These are phyloP conservation scores for Protea cynaroides DNA, from an alignment of 164 flowering plant species.

Conservation along the genomic window DNA sequence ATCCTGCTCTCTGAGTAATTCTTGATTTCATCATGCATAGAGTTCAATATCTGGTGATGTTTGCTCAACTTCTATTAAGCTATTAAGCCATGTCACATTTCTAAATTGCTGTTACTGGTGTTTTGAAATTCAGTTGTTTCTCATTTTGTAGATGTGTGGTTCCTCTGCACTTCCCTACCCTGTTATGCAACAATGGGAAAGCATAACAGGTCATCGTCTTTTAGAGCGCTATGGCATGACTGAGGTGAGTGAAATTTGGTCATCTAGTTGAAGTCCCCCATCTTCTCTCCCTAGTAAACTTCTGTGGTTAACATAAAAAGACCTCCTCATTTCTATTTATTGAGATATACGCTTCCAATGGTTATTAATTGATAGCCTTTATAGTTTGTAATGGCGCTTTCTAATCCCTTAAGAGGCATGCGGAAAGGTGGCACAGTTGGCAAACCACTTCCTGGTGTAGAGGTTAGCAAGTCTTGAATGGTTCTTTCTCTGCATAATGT, in stretches of 20 bases:
- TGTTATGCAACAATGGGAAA: conserved; percentile 94
- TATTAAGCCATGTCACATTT: neutral
- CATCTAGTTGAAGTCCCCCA: conserved; percentile 5
- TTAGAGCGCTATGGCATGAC: conserved; percentile 99
- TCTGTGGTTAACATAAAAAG: neutral
- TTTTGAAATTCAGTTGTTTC: neutral
- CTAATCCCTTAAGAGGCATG: conserved; percentile 76
- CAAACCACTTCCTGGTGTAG: conserved; percentile 88
- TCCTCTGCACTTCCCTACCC: conserved; percentile 98
- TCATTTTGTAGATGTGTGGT: conserved; percentile 82
- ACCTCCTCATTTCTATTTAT: neutral
- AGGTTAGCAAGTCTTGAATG: conserved; percentile 43
- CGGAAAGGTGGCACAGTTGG: conserved; percentile 96
- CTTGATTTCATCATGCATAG: neutral
- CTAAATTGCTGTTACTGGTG: neutral
- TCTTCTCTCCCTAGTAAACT: neutral
- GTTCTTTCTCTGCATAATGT: neutral
- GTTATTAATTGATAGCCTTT: conserved; percentile 15
- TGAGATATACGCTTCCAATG: neutral
- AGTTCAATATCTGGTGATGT: neutral
- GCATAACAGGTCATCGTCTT: conserved; percentile 86
- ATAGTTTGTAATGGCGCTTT: conserved; percentile 97
- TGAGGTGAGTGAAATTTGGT: conserved; percentile 46
- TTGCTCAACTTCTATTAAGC: neutral
- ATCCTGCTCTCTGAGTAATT: too few species aligned